A percentile compares a stretch with the other conserved stretches of the same genome.
Conservation (phyloP, 1,139 yeast genomes). For the Pichia sp. region DNA sequence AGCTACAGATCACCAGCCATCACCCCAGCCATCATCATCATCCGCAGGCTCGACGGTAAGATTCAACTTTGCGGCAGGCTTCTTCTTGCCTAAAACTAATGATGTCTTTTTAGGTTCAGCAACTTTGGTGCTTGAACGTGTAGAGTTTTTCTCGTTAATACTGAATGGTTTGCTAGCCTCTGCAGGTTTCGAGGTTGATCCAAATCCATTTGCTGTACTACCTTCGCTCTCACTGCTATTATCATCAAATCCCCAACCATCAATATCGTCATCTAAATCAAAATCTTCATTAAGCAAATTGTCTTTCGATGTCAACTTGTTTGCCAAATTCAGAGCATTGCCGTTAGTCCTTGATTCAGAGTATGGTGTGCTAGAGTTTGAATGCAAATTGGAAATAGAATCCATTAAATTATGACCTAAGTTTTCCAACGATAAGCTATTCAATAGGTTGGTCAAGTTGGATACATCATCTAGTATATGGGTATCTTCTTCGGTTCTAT, state of each 20-base stretch:
- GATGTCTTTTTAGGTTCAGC: slow-evolving; percentile 8
- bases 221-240: slow-evolving; percentile 14
- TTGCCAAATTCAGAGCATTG: background rate
- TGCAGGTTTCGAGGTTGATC: background rate
- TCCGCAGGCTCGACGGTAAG: slow-evolving; percentile 6
- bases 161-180: slow-evolving; percentile 1
- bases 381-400: slow-evolving; percentile 11
- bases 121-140: background rate
- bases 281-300: slow-evolving; percentile 13
- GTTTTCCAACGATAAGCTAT: slow-evolving; percentile 22
- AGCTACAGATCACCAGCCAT: slow-evolving; percentile 36
- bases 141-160: slow-evolving; percentile 15
- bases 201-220: too few species aligned
- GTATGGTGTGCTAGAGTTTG: slow-evolving; percentile 11
- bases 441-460: slow-evolving; percentile 25
- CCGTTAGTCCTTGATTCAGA: slow-evolving; percentile 8
- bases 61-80: slow-evolving; percentile 14
- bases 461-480: slow-evolving; percentile 26
- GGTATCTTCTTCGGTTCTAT: slow-evolving; percentile 44
- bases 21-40: slow-evolving; percentile 56
- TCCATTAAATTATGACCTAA: slow-evolving; percentile 21
- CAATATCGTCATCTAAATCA: slow-evolving; percentile 26
- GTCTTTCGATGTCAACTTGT: slow-evolving; percentile 5
- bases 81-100: slow-evolving; percentile 23
- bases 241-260: slow-evolving; percentile 36